Conservation (phyloP, 23 red algal genomes). For the Agarophyton chilense region DNA sequence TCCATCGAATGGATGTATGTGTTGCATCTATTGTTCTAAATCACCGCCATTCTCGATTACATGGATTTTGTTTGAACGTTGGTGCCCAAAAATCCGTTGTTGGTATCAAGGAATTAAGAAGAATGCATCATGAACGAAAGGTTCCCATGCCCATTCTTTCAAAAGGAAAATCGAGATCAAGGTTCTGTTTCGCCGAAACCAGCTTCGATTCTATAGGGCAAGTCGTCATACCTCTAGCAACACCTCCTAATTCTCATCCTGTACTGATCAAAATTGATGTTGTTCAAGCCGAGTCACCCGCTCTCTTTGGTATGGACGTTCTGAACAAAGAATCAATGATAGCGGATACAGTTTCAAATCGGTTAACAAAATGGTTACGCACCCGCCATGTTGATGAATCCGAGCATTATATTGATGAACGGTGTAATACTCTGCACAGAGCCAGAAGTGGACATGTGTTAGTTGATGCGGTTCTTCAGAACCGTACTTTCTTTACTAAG, state of each 20-base stretch:
- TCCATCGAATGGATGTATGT: too few relatives aligned
- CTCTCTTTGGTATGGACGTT: slow-evolving; percentile 5
- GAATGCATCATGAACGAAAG: not conserved
- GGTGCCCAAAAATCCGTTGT: not conserved
- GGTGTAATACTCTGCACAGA: not conserved
- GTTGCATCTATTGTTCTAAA: too few relatives aligned
- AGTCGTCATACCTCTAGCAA: not conserved
- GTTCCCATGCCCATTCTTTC: not conserved
- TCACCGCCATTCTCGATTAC: too few relatives aligned
- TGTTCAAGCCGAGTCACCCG: not conserved
- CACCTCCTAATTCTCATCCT: too few relatives aligned
- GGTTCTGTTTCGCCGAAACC: not conserved
- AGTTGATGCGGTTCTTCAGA: not conserved
- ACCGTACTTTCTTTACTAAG: not conserved
- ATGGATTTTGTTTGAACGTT: not conserved
- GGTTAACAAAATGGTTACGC: not conserved
- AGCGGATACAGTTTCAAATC: not conserved
- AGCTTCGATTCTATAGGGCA: not conserved
- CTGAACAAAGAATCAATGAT: not conserved
- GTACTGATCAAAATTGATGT: too few relatives aligned
- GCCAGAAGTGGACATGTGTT: slow-evolving; percentile 6
- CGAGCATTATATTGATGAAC: not conserved
- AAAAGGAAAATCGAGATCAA: too few relatives aligned
- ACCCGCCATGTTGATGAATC: not conserved
- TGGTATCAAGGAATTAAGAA: not conserved